These are phyloP conservation scores for Hypoxylon sp. DNA, from an alignment of 2,329 filamentous ascomycete species.

Conservation along the genomic window DNA sequence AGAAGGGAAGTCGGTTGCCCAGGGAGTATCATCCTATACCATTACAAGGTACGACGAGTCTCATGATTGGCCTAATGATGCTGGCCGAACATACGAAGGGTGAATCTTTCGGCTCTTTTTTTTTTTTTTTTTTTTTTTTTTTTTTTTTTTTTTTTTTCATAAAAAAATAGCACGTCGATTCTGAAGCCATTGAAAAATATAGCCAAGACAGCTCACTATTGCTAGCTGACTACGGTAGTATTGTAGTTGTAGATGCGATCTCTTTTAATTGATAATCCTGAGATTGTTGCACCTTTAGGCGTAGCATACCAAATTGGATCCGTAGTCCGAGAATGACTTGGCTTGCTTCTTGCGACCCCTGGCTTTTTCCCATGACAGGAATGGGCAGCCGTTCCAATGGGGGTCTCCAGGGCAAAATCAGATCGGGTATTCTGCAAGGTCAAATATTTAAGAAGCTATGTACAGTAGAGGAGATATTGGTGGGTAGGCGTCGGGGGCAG, in stretches of 20 bases:
- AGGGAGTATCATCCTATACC: constrained; percentile 31
- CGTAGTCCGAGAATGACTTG: constrained; percentile 34
- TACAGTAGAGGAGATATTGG: constrained; percentile 22
- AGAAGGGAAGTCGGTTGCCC: constrained; percentile 41
- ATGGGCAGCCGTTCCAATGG: constrained; percentile 46
- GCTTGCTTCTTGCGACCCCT: constrained; percentile 27
- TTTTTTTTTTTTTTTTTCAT: constrained; percentile 24
- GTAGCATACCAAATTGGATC: constrained; percentile 38
- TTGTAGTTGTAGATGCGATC: constrained; percentile 22
- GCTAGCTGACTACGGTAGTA: constrained; percentile 11
- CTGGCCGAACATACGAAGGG: constrained; percentile 24
- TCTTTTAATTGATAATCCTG: constrained; percentile 29
- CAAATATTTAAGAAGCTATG: constrained; percentile 27
- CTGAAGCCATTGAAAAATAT: constrained; percentile 2
- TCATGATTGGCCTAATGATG: constrained; percentile 35
- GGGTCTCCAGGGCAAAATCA: constrained; percentile 24
- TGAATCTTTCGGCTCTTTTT: constrained; percentile 39
- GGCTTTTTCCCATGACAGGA: constrained; percentile 39
- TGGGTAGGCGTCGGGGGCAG: constrained; percentile 29
- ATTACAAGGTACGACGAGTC: constrained; percentile 17
- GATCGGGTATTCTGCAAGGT: constrained; percentile 36
- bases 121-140: constrained; percentile 3
- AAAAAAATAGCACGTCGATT: constrained; percentile 21
- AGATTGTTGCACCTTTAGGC: constrained; percentile 33
- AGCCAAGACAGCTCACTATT: neutral